phyloP scores from a whole-genome alignment of 768 basidiomycete genomes.

The Rhodotorula toruloides region DNA sequence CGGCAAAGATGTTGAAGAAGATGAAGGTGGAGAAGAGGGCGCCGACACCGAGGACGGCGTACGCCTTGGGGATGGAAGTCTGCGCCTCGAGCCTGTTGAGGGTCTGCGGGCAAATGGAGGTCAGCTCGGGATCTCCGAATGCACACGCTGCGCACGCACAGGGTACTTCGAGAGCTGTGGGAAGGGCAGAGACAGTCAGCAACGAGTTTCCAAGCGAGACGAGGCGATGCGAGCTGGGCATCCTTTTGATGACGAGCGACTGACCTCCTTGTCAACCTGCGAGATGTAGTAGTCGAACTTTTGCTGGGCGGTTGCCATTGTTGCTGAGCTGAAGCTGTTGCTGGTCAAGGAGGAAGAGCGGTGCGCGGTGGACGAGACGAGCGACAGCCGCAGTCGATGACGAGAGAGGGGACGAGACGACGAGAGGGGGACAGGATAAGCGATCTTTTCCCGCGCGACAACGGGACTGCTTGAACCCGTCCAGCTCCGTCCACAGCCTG shows the following conservation, averaged over 20 bases:
- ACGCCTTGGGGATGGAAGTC: conserved; percentile 89
- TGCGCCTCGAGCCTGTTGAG: conserved; percentile 78
- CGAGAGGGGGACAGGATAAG: conserved; percentile 4
- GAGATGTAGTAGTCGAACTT: conserved; percentile 72
- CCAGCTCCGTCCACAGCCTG: neutral
- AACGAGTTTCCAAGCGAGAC: neutral
- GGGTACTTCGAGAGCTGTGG: conserved; percentile 67
- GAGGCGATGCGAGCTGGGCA: neutral
- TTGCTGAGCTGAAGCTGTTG: neutral
- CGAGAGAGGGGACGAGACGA: neutral
- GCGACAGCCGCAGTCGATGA: neutral
- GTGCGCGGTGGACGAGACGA: neutral
- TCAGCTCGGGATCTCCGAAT: neutral
- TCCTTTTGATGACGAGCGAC: conserved; percentile 39
- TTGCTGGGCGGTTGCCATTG: conserved; percentile 56
- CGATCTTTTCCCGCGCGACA: conserved; percentile 1
- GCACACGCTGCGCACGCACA: conserved; percentile 44
- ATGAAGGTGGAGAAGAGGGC: conserved; percentile 66
- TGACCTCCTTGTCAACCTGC: conserved; percentile 95
- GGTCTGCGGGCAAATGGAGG: conserved; percentile 11
- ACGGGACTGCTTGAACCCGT: neutral
- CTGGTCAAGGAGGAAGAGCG: neutral
- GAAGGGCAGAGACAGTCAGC: neutral
- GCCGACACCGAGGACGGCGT: conserved; percentile 70
- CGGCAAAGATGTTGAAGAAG: conserved; percentile 82